A percentile compares a stretch with the other conserved stretches of the same genome.
These are phyloP conservation scores for Xylaria intraflava DNA, from an alignment of 495 filamentous ascomycete species.

Conservation along the genomic window DNA sequence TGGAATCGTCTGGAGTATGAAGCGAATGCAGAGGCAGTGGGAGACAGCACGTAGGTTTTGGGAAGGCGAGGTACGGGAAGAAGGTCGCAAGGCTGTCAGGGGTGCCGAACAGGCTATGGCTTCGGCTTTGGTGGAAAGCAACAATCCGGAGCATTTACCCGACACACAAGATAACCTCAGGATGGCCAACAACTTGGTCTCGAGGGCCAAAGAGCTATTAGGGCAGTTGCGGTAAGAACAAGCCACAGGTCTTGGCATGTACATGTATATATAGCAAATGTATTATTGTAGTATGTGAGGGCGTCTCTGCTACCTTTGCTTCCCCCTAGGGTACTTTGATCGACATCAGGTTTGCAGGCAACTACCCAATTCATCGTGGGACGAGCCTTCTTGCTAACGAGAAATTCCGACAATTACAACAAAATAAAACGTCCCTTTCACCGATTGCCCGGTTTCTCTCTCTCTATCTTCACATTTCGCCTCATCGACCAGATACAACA, in stretches of 20 bases:
- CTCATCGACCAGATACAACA: not conserved
- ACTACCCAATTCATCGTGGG: too few species aligned
- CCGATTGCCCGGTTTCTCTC: not conserved
- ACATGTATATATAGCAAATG: constrained; percentile 6
- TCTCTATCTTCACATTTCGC: not conserved
- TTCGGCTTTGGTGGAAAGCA: constrained; percentile 40
- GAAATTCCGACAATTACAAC: not conserved
- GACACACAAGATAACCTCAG: not conserved
- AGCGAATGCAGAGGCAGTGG: constrained; percentile 75
- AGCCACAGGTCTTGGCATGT: constrained; percentile 4
- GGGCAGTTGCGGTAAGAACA: constrained; percentile 5
- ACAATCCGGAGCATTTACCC: not conserved
- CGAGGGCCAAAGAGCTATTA: constrained; percentile 5
- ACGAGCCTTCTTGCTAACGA: too few species aligned
- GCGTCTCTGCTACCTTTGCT: not conserved
- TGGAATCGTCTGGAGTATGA: constrained; percentile 65
- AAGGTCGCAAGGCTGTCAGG: constrained; percentile 66
- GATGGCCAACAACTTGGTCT: constrained; percentile 6
- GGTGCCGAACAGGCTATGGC: constrained; percentile 60
- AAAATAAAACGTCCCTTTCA: too few species aligned
- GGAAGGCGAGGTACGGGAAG: constrained; percentile 71
- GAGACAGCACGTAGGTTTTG: constrained; percentile 61
- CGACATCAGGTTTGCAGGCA: too few species aligned
- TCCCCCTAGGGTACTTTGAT: not conserved
- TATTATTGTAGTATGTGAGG: not conserved